phyloP scores from a whole-genome alignment of 768 basidiomycete species.

The Boletus pseudo-olivaceus region DNA sequence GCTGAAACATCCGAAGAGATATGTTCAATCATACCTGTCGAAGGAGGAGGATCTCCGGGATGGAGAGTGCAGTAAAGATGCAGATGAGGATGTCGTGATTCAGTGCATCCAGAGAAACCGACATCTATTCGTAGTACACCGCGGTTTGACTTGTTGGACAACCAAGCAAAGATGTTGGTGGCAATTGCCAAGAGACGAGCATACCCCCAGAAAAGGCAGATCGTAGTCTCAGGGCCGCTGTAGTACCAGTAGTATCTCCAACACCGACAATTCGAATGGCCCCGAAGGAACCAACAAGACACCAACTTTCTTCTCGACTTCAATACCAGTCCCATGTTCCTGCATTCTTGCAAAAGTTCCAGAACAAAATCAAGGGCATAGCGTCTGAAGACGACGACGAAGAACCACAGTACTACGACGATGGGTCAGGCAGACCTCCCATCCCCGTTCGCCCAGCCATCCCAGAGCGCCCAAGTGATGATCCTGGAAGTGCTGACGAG shows the following conservation, averaged over 20 bases:
- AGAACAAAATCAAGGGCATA: constrained; percentile 57
- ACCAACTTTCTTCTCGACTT: constrained; percentile 70
- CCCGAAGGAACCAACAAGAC: constrained; percentile 61
- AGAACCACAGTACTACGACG: constrained; percentile 55
- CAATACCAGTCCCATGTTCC: constrained; percentile 61
- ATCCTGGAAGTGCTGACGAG: constrained; percentile 73
- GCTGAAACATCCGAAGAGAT: not conserved
- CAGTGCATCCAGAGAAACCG: constrained; percentile 20
- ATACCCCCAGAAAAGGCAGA: constrained; percentile 14
- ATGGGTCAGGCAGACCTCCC: constrained; percentile 67
- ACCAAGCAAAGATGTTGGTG: not conserved
- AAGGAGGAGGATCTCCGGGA: constrained; percentile 40
- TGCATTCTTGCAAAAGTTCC: constrained; percentile 61
- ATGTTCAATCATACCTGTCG: constrained; percentile 36
- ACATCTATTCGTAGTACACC: constrained; percentile 11
- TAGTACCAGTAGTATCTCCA: no score
- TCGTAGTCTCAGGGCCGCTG: not conserved
- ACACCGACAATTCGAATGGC: constrained; percentile 23
- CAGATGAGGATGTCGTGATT: constrained; percentile 39
- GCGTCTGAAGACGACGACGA: constrained; percentile 44
- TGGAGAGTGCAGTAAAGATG: constrained; percentile 34
- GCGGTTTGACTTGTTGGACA: not conserved
- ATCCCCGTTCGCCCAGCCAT: constrained; percentile 72
- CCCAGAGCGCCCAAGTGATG: constrained; percentile 61
- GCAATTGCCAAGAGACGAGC: not conserved